Base-by-base conservation (phyloP, 805 yeast species). In the Alloascoidea africana region DNA sequence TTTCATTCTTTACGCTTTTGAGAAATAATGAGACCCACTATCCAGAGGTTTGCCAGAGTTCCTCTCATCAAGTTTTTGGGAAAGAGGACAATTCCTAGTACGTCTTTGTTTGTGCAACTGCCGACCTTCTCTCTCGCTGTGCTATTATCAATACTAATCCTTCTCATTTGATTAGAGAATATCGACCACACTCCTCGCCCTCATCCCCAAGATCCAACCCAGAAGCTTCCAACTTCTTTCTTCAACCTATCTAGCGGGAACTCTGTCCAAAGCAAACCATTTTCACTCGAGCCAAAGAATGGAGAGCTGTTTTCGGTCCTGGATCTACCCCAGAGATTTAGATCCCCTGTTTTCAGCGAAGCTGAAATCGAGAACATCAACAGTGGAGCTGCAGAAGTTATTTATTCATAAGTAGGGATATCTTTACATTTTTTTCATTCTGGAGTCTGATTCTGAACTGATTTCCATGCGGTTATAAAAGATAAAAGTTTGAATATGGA, bases 21-120 rank as follows among this genome's bases (percentile, higher is more conserved):
- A 8, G 8, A 23, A 23, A 23, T n/a, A 23, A 60, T 59, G 63
- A 60, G 59, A 38, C 47, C 52, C 18, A 46, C 62, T 4, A 42
- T 39, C n/a, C 38, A 38, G 2, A 46, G 38, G 35, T 36, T 52
- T 27, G 50, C 53, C 18, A 41, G 45, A 43, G 63, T 67, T 16
- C 96, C 94, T 13, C 63, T 76, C 55, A 89, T 89, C 60, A 80
- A 78, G 52, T 89, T 89, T 53, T 70, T 85, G 35, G 96, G 96
- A 33, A 86, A 86, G 35, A 78, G 85, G 36, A 84, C 77, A 14
- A 36, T 41, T 54, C 52, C 63, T 18, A 54, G 61, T 41, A 56
- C 62, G 46, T 65, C 76, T 62, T 59, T 40, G 73, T 66, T 32
- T 30, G 17, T 41, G n/a, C 33, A 33, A 2, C 35, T 33, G 1